phyloP scores from a whole-genome alignment of 192 early-diverging fungal species.

The Umbelopsis sp. region DNA sequence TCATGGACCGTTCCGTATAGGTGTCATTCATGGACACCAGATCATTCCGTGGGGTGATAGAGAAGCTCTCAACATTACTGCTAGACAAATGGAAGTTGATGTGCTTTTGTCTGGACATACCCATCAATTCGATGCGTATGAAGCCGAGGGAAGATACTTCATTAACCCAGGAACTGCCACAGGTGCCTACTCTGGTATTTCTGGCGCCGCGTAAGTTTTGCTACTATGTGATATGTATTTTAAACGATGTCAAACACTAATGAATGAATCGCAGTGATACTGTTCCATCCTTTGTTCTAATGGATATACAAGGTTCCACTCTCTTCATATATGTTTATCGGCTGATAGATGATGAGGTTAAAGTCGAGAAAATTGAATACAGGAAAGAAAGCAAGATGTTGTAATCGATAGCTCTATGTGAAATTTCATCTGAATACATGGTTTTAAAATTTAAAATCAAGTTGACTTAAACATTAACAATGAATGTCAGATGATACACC shows the following conservation, averaged over 20 bases:
- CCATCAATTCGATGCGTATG: constrained; percentile 90
- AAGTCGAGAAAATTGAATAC: constrained; percentile 93
- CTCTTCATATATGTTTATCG: constrained; percentile 94
- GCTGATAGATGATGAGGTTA: constrained; percentile 87
- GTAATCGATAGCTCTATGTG: constrained; percentile 23
- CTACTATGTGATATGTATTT: not conserved
- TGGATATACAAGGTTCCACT: constrained; percentile 82
- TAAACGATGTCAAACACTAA: not conserved
- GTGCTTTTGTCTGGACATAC: constrained; percentile 87
- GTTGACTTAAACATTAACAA: not conserved
- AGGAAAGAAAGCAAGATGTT: constrained; percentile 53
- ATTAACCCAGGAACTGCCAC: constrained; percentile 97
- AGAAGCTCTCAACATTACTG: constrained; percentile 73
- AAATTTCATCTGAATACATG: constrained; percentile 9
- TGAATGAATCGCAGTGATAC: constrained; percentile 48
- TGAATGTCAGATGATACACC: not conserved
- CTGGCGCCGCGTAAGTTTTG: constrained; percentile 28
- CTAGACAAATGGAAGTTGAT: constrained; percentile 91
- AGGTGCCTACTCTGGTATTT: constrained; percentile 65
- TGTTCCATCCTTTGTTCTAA: constrained; percentile 92
- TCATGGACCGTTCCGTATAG: constrained; percentile 64
- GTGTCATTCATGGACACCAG: constrained; percentile 88
- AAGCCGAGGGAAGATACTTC: constrained; percentile 90
- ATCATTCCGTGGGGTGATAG: constrained; percentile 81
- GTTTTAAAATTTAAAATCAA: not conserved